Percentiles rank a stretch among this genome's conserved stretches.
Conservation (phyloP, 257 asterid species). For the Thymus quinquecostatus region DNA sequence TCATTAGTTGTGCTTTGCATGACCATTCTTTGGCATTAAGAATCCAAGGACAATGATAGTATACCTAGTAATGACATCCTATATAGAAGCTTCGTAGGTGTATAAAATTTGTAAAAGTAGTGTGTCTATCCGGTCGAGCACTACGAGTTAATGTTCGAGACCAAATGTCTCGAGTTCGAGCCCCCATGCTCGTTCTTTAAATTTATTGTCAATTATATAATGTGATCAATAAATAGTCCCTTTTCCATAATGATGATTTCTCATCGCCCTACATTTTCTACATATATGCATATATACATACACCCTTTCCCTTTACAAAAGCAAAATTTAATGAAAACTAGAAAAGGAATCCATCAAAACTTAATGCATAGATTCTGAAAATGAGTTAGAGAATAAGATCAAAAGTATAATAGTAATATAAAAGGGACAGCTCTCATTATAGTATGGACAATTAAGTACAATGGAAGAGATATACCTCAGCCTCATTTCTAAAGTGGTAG, state of each 20-base stretch:
- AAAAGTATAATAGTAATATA: constrained; percentile 6
- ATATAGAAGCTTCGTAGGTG: too few relatives aligned
- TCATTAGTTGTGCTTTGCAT: too few relatives aligned
- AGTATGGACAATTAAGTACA: constrained; percentile 37
- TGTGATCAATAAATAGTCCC: neutral
- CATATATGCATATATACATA: too few relatives aligned
- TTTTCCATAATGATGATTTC: neutral
- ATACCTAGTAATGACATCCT: too few relatives aligned
- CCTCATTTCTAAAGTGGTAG: constrained; percentile 40
- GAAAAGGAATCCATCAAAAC: constrained; percentile 14
- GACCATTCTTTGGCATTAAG: too few relatives aligned
- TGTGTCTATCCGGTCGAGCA: too few relatives aligned
- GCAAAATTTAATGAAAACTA: neutral
- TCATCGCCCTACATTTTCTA: neutral
- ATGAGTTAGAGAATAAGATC: constrained; percentile 33
- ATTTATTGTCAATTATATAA: too few relatives aligned
- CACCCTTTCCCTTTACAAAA: neutral
- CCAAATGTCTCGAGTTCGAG: too few relatives aligned
- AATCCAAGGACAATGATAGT: too few relatives aligned
- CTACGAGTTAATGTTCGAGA: too few relatives aligned
- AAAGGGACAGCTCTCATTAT: constrained; percentile 27
- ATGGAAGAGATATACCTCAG: constrained; percentile 41
- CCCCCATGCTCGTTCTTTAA: too few relatives aligned
- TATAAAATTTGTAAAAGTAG: too few relatives aligned
- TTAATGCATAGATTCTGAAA: constrained; percentile 32